Evolutionary conservation across 768 basidiomycete species (phyloP).

Genomic region (Mrakia frigida): DNA sequence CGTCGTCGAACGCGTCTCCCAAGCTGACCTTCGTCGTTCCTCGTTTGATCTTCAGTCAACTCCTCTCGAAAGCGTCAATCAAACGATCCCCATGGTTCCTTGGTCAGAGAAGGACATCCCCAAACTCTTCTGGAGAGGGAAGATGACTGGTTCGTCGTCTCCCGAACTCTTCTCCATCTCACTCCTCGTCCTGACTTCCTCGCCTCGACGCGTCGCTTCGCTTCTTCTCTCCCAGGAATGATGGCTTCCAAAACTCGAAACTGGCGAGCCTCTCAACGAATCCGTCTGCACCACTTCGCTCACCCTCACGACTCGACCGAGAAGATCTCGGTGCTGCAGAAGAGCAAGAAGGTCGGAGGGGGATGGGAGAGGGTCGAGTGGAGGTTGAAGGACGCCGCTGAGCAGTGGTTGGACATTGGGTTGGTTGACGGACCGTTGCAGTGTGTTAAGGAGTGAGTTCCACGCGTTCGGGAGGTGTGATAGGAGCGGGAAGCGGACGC

Average conservation of each 20-base stretch:
- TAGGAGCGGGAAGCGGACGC: background rate
- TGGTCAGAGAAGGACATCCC: conserved; percentile 20
- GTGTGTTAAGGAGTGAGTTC: conserved; percentile 9
- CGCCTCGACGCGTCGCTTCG: background rate
- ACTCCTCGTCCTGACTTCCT: background rate
- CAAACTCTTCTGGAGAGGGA: conserved; percentile 27
- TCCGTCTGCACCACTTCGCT: conserved; percentile 21
- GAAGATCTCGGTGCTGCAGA: conserved; percentile 13
- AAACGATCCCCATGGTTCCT: background rate
- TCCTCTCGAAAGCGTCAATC: conserved; percentile 15
- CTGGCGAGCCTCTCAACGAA: conserved; percentile 27
- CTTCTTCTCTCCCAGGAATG: conserved; percentile 16
- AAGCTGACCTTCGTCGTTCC: background rate
- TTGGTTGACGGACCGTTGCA: conserved; percentile 27
- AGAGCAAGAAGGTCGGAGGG: background rate
- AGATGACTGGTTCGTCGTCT: conserved; percentile 22
- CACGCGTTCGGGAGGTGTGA: background rate
- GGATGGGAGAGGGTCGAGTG: background rate
- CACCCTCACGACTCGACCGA: background rate
- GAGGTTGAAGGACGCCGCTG: background rate
- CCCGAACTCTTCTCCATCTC: background rate
- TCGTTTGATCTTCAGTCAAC: background rate
- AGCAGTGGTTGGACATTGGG: conserved; percentile 23
- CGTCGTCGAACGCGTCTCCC: too few species aligned
- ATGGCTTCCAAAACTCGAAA: conserved; percentile 3